Evolutionary conservation across 768 basidiomycete species (phyloP), one percentile per base, ranked within the genome.

Genomic region (Termitomyces sp.): DNA sequence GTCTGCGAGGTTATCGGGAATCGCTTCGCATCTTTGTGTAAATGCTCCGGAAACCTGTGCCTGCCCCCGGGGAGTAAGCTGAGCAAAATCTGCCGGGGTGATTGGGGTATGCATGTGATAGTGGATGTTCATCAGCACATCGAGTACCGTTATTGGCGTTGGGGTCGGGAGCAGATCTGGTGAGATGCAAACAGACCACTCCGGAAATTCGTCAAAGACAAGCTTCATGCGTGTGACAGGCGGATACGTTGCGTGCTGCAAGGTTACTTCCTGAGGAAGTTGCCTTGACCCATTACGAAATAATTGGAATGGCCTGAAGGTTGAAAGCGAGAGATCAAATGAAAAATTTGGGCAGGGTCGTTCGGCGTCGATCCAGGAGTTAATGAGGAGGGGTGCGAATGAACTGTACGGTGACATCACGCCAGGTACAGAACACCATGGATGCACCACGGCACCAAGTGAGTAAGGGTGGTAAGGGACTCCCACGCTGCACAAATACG

Each of bases 321-420:
- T 14, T 19, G 55, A 17, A 32, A 46, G 38, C 15, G 55, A 37
- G 28, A 56, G 50, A 46, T 56, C 49, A 26, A 56, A 45, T 28
- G 30, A 56, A 17, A 56, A 52, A 15, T 56, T 50, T 11, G 41
- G 2, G 17, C 49, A 28, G 9, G 49, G 55, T 8, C 10, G 38
- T 17, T 51, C 28, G 34, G 49, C 49, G 10, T 56, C n/a, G n/a
- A 56, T 56, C 49, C 50, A 56, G 9, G 28, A 50, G 30, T 56
- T 30, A 26, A 56, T 24, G 5, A 7, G 24, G 34, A 48, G 21
- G 17, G 35, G 37, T 38, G 37, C 11, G 19, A 9, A 35, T 22
- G 6, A n/a, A 21, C n/a, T 22, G 46, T 14, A 11, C 12, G 46
- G 32, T 6, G 53, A 40, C 41, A 34, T 28, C 4, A 44, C 2